Conservation (phyloP, 192 early-diverging fungal species). For the Anaeromyces robustus region DNA sequence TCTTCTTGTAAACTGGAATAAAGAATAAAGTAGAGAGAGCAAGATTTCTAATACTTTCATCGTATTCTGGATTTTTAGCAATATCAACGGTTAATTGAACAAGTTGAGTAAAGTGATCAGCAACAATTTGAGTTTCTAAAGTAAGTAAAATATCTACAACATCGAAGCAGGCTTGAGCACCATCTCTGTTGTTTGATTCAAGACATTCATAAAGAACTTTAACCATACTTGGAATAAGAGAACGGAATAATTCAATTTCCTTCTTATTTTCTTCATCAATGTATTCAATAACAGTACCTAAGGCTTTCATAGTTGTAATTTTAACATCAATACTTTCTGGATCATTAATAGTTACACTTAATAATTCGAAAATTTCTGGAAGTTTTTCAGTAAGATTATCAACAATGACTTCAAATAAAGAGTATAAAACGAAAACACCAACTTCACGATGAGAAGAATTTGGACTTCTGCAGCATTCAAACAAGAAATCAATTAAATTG, state of each 20-base stretch:
- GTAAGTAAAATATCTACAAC: constrained; percentile 70
- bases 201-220: constrained; percentile 67
- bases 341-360: constrained; percentile 56
- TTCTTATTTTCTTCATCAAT: constrained; percentile 53
- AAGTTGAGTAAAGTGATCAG: constrained; percentile 52
- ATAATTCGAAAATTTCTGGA: constrained; percentile 55
- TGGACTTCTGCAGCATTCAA: constrained; percentile 58
- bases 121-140: constrained; percentile 20
- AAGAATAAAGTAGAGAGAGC: constrained; percentile 40
- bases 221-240: constrained; percentile 70
- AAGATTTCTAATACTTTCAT: constrained; percentile 55
- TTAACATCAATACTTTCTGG: constrained; percentile 68
- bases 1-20: constrained; percentile 38
- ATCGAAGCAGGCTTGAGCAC: constrained; percentile 63
- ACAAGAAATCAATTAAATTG: constrained; percentile 62
- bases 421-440: constrained; percentile 70
- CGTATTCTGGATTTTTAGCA: constrained; percentile 49
- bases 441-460: constrained; percentile 64
- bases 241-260: constrained; percentile 54
- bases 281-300: constrained; percentile 30
- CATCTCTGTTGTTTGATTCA: constrained; percentile 54
- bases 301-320: constrained; percentile 52
- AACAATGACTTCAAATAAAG: constrained; percentile 72
- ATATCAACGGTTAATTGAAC: constrained; percentile 66
- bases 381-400: constrained; percentile 42